Conservation (phyloP, 176 grass and related monocot genomes). For the Chrysopogon serrulatus region DNA sequence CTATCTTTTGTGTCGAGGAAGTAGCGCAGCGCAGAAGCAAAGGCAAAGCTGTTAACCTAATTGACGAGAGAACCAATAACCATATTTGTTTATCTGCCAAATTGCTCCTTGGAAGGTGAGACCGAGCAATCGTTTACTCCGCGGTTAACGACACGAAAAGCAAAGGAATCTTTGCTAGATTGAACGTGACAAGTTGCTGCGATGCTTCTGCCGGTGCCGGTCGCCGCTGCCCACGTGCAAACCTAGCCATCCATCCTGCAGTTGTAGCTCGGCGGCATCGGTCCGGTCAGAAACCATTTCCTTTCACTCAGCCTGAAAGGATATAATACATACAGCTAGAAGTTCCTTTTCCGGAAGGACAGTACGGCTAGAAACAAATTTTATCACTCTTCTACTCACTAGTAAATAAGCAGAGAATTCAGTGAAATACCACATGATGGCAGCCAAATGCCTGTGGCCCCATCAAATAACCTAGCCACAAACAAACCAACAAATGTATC, state of each 20-base stretch:
- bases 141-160: not conserved
- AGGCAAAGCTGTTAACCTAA: not conserved
- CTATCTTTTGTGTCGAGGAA: not conserved
- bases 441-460: not conserved
- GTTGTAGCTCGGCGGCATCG: too few relatives aligned
- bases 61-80: not conserved
- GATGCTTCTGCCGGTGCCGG: not conserved
- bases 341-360: not conserved
- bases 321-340: too few relatives aligned
- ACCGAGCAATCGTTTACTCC: not conserved
- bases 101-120: not conserved
- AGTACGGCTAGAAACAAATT: not conserved
- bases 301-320: too few relatives aligned
- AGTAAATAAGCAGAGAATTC: too few relatives aligned
- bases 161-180: not conserved
- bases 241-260: too few relatives aligned
- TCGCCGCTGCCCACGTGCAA: too few relatives aligned
- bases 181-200: not conserved
- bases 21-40: constrained; percentile 7
- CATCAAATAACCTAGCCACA: not conserved
- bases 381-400: too few relatives aligned
- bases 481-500: not conserved
- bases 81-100: not conserved
- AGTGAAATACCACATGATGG: not conserved
- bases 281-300: too few relatives aligned